Evolutionary conservation across 2,329 filamentous ascomycete species (phyloP).

Genomic region (Cladophialophora exuberans): DNA sequence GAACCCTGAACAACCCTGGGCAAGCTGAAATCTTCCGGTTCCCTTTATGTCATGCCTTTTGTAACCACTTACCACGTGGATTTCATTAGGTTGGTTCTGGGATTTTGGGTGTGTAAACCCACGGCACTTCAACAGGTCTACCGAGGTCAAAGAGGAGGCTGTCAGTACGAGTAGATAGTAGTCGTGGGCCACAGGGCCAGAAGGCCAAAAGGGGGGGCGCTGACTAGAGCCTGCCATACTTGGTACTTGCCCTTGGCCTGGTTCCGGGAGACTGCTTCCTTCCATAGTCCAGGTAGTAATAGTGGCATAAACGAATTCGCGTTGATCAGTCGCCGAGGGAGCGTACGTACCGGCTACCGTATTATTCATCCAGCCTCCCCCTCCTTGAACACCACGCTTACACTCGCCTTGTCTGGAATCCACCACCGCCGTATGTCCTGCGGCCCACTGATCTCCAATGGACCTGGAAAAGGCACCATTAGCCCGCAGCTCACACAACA

Average conservation of each 20-base stretch:
- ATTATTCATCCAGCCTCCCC: constrained; percentile 15
- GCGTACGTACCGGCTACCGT: too few relatives aligned
- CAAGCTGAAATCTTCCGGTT: neutral
- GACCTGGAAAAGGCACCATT: neutral
- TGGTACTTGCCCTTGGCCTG: neutral
- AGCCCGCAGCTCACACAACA: neutral
- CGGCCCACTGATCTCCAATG: neutral
- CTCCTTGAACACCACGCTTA: constrained; percentile 1
- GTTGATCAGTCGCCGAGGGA: neutral
- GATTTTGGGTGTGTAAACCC: too few relatives aligned
- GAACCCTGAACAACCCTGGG: neutral
- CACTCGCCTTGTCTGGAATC: constrained; percentile 2
- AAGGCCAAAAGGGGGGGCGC: too few relatives aligned
- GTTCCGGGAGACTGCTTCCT: neutral
- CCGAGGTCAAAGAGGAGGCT: too few relatives aligned
- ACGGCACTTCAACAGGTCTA: too few relatives aligned
- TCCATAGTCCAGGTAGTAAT: too few relatives aligned
- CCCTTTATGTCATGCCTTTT: neutral
- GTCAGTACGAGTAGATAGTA: too few relatives aligned
- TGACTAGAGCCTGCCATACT: too few relatives aligned
- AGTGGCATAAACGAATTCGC: neutral
- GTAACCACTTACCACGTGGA: neutral
- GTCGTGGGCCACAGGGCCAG: too few relatives aligned
- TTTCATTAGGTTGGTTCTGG: neutral
- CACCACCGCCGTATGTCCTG: neutral